Evolutionary conservation across 495 filamentous ascomycete genomes (phyloP).

Genomic region (Penicillium mononematosum): DNA sequence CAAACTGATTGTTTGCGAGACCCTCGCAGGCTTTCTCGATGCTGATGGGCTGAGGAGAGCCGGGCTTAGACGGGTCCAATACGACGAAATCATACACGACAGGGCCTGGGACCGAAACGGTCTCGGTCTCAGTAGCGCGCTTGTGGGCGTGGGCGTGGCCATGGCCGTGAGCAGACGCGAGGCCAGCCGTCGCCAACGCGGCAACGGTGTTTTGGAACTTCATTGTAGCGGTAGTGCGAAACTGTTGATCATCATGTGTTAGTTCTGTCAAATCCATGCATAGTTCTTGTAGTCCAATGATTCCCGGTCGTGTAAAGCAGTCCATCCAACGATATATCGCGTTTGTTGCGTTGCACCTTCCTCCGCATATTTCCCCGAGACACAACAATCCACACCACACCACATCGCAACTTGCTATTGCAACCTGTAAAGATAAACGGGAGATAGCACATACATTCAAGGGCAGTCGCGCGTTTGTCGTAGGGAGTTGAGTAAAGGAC

Average conservation of each 20-base stretch:
- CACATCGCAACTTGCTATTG: neutral
- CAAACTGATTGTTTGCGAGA: constrained; percentile 52
- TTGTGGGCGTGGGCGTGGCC: constrained; percentile 45
- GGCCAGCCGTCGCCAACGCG: constrained; percentile 46
- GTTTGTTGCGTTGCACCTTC: no score
- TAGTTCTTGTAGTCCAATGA: neutral
- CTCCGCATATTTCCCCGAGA: neutral
- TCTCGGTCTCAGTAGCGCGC: constrained; percentile 38
- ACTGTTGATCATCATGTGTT: neutral
- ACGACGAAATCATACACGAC: constrained; percentile 61
- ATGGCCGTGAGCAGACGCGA: constrained; percentile 47
- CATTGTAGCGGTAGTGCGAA: constrained; percentile 30
- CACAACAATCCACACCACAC: neutral
- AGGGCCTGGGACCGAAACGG: constrained; percentile 53
- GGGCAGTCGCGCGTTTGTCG: constrained; percentile 37
- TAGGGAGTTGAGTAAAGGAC: constrained; percentile 37
- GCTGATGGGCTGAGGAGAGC: constrained; percentile 41
- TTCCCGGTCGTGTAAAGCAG: neutral
- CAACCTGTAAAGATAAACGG: constrained; percentile 4
- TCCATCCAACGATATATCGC: neutral
- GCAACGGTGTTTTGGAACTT: constrained; percentile 46
- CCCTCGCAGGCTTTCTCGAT: constrained; percentile 59
- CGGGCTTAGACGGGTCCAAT: constrained; percentile 15
- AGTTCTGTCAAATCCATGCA: neutral
- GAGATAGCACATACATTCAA: constrained; percentile 36